Evolutionary conservation across 2,329 filamentous ascomycete species (phyloP), one percentile per base, ranked within the genome.

Genomic region (Podosphaera aphanis): DNA sequence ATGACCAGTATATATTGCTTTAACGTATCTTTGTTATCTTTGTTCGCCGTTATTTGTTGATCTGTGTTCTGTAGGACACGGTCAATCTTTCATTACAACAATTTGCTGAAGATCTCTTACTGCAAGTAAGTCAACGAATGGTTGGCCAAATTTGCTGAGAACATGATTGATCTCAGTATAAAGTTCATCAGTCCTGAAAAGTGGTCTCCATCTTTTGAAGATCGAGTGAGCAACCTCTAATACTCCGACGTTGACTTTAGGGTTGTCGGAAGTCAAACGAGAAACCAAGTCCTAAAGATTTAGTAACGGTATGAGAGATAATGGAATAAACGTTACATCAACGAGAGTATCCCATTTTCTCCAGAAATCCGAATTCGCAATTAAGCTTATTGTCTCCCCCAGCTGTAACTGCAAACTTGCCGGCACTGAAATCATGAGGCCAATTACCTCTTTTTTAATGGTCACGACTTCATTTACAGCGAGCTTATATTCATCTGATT

Each of bases 291-390:
- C 86, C 72, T 82, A 47, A 13, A 53, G 36, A 20, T 47, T 55
- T 25, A 56, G 52, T 25, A 48, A 31, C 2, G 4, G 13, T 18
- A 11, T 13, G 1, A 15, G 44, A 40, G 27, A 7, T 43, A 46
- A 15, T 16, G 29, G 19, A 20, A 5, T 29, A 4, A 29, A 23
- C 2, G 69, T 52, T 62, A 82, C 79, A 66, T 82, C 74, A 45
- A 93, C 86, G 49, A 98, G 70, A n/a, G 86, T 93, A 58, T 95
- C 82, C 90, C 90, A 98, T 57, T 81, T 73, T 62, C 81, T 71
- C 79, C 82, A 98, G 63, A 98, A 98, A 62, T 98, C 90, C 53
- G 86, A 95, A 63, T 95, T 88, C 49, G 90, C 90, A 57, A 98
- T 95, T 55, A 92, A 76, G 64, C 88, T 94, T 62, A 95, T 92